Evolutionary conservation across 2,329 filamentous ascomycete genomes (phyloP), one percentile per base, ranked within the genome.

Genomic region (Aspergillus eucalypticola): DNA sequence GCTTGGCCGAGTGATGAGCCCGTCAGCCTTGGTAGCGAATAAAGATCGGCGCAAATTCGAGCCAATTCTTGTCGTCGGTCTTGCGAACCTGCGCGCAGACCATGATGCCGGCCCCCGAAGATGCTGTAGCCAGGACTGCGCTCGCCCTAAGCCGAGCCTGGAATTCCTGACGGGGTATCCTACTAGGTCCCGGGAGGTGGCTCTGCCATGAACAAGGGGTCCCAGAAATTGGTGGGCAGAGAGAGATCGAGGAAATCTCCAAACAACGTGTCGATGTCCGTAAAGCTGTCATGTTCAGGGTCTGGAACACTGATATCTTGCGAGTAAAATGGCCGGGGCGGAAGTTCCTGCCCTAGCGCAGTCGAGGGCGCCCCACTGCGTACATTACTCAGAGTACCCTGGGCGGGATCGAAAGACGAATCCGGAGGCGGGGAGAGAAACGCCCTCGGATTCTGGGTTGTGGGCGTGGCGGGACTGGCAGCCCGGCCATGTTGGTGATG

Each of bases 261-360:
- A 59, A 75, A 75, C 7, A 75, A 52, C 13, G 64, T 69, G 53
- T 75, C 73, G n/a, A 75, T 75, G 51, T 75, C 71, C n/a, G 69
- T 63, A 63, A 75, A 72, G 2, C 66, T 67, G 19, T 65, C 52
- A 38, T 73, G 72, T 41, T 76, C 73, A 54, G 76, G 78, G 13
- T 79, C 79, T 13, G 80, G 71, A 46, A 75, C 75, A 63, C 81
- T 78, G 38, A 78, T 75, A 13, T 82, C 76, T 29, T 81, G 78
- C 11, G 56, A 78, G 74, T 19, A 79, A 76, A 55, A 66, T 70
- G 73, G 78, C 75, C 60, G 60, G 27, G 46, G 23, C 10, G 19
- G n/a, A 25, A 60, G 32, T 8, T 51, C 25, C 27, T 44, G n/a
- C 13, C 55, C 38, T 38, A 21, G 13, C 10, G 56, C 44, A 19